These are phyloP conservation scores for Vaccinium myrtillus DNA, from an alignment of 148 eudicot genomes.

Conservation along the genomic window DNA sequence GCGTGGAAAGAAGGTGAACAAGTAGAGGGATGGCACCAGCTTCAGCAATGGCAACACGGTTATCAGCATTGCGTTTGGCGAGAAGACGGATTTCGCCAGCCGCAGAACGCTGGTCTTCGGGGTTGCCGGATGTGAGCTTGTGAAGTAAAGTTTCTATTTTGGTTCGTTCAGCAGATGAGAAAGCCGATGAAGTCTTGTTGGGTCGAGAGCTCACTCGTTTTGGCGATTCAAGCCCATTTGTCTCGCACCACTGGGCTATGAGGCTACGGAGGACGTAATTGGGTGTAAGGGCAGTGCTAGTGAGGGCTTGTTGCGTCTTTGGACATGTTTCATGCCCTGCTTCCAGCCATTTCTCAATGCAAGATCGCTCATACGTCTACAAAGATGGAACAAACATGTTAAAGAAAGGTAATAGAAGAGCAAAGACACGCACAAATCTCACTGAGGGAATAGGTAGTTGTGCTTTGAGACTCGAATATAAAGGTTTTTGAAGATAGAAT, in stretches of 20 bases:
- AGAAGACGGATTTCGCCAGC: conserved; percentile 83
- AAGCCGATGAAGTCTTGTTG: conserved; percentile 43
- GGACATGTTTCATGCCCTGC: conserved; percentile 90
- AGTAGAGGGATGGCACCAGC: conserved; percentile 89
- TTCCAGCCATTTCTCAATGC: conserved; percentile 87
- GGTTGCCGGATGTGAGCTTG: conserved; percentile 55
- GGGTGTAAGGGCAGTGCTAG: conserved; percentile 66
- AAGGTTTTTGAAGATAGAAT: background rate
- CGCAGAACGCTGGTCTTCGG: conserved; percentile 70
- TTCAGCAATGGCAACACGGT: conserved; percentile 83
- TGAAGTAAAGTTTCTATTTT: conserved; percentile 60
- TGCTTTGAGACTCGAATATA: background rate
- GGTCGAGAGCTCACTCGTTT: conserved; percentile 51
- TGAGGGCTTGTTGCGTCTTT: conserved; percentile 80
- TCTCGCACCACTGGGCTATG: conserved; percentile 90
- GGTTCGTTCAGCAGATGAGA: conserved; percentile 65
- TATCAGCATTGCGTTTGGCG: conserved; percentile 80
- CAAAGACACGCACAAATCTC: background rate
- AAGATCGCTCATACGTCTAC: conserved; percentile 88
- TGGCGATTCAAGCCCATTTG: conserved; percentile 77
- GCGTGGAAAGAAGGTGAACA: conserved; percentile 52
- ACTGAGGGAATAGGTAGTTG: background rate
- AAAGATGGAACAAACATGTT: conserved; percentile 14
- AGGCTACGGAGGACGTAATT: conserved; percentile 89
- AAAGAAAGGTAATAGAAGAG: background rate